Evolutionary conservation across 2,329 filamentous ascomycete species (phyloP).

Genomic region (Pseudopithomyces chartarum): DNA sequence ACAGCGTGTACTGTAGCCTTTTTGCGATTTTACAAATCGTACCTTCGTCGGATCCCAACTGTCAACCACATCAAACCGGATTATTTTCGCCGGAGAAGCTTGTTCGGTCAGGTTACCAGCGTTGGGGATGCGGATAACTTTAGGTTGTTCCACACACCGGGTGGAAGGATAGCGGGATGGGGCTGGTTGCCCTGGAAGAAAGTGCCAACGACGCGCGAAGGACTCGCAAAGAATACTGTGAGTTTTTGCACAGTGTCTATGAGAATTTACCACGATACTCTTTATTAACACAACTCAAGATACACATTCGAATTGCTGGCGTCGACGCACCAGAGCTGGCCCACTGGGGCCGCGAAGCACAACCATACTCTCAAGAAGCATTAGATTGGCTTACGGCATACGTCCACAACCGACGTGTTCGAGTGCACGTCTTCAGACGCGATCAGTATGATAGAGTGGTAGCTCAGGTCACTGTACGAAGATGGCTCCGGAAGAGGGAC

Average conservation of each 20-base stretch:
- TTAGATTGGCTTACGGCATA: slow-evolving; percentile 78
- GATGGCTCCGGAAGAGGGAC: slow-evolving; percentile 71
- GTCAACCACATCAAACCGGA: slow-evolving; percentile 74
- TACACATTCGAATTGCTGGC: slow-evolving; percentile 87
- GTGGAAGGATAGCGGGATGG: slow-evolving; percentile 87
- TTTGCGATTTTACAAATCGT: slow-evolving; percentile 67
- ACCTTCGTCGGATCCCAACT: slow-evolving; percentile 82
- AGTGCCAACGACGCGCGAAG: slow-evolving; percentile 70
- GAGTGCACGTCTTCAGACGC: slow-evolving; percentile 78
- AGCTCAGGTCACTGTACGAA: slow-evolving; percentile 78
- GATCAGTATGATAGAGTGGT: slow-evolving; percentile 95
- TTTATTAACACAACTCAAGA: slow-evolving; percentile 56
- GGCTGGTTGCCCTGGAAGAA: slow-evolving; percentile 79
- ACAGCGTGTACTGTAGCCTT: slow-evolving; percentile 61
- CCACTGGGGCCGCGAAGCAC: slow-evolving; percentile 87
- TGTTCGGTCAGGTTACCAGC: slow-evolving; percentile 87
- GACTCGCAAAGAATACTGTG: slow-evolving; percentile 79
- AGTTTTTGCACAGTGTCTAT: slow-evolving; percentile 24
- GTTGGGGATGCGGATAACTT: slow-evolving; percentile 98
- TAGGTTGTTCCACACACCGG: slow-evolving; percentile 90
- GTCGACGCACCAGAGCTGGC: slow-evolving; percentile 91
- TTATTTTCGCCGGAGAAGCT: slow-evolving; percentile 74
- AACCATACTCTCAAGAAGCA: slow-evolving; percentile 83
- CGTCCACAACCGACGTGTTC: slow-evolving; percentile 73
- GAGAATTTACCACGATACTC: slow-evolving; percentile 13